Evolutionary conservation across 495 filamentous ascomycete species (phyloP).

Genomic region (Hypoxylon trugodes): DNA sequence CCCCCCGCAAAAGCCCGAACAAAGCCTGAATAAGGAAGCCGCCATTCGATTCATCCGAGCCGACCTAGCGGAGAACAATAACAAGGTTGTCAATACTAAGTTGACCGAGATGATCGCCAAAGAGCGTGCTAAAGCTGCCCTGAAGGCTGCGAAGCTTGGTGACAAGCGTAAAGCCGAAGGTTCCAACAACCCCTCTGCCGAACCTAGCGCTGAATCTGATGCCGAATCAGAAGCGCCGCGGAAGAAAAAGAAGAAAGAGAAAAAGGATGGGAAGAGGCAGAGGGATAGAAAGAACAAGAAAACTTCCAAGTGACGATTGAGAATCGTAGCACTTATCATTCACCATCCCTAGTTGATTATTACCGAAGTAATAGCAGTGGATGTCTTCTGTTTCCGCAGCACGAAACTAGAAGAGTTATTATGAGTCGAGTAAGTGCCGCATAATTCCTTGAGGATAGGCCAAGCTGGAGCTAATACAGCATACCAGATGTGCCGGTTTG

Average conservation of each 20-base stretch:
- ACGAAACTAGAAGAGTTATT: background rate
- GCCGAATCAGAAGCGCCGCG: constrained; percentile 35
- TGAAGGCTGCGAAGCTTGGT: constrained; percentile 45
- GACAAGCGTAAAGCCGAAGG: constrained; percentile 51
- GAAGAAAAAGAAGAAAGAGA: constrained; percentile 36
- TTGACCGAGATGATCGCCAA: constrained; percentile 56
- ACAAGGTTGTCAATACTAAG: constrained; percentile 50
- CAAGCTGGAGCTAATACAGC: background rate
- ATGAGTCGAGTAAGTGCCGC: constrained; percentile 6
- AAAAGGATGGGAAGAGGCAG: constrained; percentile 27
- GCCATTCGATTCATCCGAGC: constrained; percentile 82
- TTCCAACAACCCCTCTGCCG: constrained; percentile 27
- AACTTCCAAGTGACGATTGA: constrained; percentile 2
- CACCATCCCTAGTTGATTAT: background rate
- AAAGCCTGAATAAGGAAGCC: constrained; percentile 79
- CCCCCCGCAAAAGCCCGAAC: constrained; percentile 61
- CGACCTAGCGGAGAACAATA: constrained; percentile 65
- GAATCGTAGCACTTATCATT: background rate
- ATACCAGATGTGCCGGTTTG: background rate
- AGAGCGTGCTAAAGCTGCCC: constrained; percentile 54
- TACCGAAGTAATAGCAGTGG: background rate
- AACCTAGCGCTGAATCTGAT: constrained; percentile 25
- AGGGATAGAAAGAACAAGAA: constrained; percentile 38
- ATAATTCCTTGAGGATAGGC: background rate
- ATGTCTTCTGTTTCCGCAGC: background rate